These are phyloP conservation scores for Drechslera avenae DNA, from an alignment of 2,329 filamentous ascomycete species.

Conservation along the genomic window DNA sequence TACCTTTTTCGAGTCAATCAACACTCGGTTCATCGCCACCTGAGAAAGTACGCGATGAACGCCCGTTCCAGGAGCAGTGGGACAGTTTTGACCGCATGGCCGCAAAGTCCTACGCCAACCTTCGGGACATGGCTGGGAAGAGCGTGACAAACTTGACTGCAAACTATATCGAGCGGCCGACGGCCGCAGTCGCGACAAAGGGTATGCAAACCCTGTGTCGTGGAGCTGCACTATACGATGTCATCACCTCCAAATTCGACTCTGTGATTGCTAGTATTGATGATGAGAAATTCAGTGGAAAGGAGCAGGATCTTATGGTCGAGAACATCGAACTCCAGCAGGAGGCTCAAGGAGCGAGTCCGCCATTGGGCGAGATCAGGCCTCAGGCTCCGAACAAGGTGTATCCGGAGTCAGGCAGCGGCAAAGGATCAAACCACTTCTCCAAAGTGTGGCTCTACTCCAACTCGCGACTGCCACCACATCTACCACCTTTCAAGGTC, in stretches of 20 bases:
- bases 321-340: conserved; percentile 22
- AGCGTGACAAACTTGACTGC: conserved; percentile 33
- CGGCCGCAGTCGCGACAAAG: conserved; percentile 36
- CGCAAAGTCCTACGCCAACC: conserved; percentile 35
- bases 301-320: conserved; percentile 58
- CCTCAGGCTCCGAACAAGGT: conserved; percentile 20
- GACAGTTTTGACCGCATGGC: conserved; percentile 37
- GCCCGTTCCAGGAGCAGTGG: conserved; percentile 35
- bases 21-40: conserved; percentile 28
- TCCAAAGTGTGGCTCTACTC: conserved; percentile 78
- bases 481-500: conserved; percentile 71
- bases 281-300: conserved; percentile 60
- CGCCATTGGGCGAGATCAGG: conserved; percentile 20
- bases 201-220: conserved; percentile 48
- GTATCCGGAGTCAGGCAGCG: conserved; percentile 18
- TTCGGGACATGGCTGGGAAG: conserved; percentile 36
- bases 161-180: conserved; percentile 39
- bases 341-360: conserved; percentile 19
- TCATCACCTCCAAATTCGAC: conserved; percentile 67
- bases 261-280: conserved; percentile 75
- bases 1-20: conserved; percentile 28
- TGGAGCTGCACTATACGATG: conserved; percentile 58
- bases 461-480: conserved; percentile 73
- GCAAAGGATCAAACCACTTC: conserved; percentile 55
- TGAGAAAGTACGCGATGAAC: conserved; percentile 24